A percentile compares a stretch with the other conserved stretches of the same genome.
Evolutionary conservation across 768 basidiomycete species (phyloP).

Genomic region (Tricholoma matsutake): DNA sequence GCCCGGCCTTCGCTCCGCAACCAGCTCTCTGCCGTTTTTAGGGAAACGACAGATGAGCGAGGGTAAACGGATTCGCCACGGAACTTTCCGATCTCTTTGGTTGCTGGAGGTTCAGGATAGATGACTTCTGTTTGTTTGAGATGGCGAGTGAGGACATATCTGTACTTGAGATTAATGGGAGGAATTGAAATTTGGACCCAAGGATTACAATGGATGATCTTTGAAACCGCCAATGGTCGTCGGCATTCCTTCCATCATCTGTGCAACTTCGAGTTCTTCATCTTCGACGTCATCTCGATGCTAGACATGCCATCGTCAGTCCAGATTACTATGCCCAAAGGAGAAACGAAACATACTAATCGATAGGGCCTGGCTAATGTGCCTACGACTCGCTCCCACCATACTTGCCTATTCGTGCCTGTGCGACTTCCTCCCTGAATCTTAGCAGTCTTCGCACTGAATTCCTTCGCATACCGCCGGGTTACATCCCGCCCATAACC

Average conservation of each 20-base stretch:
- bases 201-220: constrained; percentile 82
- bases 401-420: constrained; percentile 65
- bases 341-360: constrained; percentile 51
- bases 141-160: constrained; percentile 84
- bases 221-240: constrained; percentile 90
- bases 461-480: constrained; percentile 80
- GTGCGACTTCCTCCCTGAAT: constrained; percentile 57
- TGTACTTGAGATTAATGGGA: constrained; percentile 24
- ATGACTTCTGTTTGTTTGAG: constrained; percentile 86
- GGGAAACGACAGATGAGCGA: constrained; percentile 74
- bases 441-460: constrained; percentile 76
- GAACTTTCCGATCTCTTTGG: constrained; percentile 85
- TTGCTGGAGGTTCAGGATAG: constrained; percentile 57
- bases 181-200: background rate
- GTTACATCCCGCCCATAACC: constrained; percentile 91
- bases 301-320: constrained; percentile 35
- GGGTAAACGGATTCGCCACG: constrained; percentile 91
- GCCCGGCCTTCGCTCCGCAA: constrained; percentile 77
- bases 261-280: constrained; percentile 74
- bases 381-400: constrained; percentile 78
- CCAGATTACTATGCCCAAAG: background rate
- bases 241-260: constrained; percentile 91
- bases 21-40: constrained; percentile 95
- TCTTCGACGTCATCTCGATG: constrained; percentile 93
- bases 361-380: constrained; percentile 73